These are phyloP conservation scores for Mortierella sp. DNA, from an alignment of 371 early-diverging fungal species.

Conservation along the genomic window DNA sequence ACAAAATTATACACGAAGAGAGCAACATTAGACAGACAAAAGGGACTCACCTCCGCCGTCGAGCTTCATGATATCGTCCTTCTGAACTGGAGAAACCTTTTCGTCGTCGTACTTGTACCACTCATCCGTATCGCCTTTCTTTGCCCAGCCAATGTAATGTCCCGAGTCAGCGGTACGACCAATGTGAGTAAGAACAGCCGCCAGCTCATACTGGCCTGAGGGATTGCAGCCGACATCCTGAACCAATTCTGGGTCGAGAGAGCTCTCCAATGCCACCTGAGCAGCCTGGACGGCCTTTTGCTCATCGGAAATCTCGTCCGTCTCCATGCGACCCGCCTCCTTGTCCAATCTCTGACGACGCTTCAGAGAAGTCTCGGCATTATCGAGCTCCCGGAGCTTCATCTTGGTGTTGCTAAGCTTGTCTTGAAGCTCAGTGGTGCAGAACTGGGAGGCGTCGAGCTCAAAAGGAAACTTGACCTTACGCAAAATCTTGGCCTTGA, in stretches of 20 bases:
- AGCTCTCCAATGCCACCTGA: slow-evolving; percentile 55
- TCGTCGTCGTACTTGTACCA: slow-evolving; percentile 98
- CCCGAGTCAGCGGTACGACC: slow-evolving; percentile 90
- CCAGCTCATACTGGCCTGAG: slow-evolving; percentile 85
- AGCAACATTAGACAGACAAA: background rate
- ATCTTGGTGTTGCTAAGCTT: slow-evolving; percentile 83
- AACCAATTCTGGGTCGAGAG: slow-evolving; percentile 80
- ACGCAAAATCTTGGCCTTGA: slow-evolving; percentile 95
- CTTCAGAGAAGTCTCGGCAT: slow-evolving; percentile 71
- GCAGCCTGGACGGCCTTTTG: slow-evolving; percentile 54
- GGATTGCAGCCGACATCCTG: slow-evolving; percentile 87
- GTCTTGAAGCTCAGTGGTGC: slow-evolving; percentile 86
- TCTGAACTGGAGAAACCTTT: slow-evolving; percentile 86
- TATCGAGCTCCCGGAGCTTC: slow-evolving; percentile 82
- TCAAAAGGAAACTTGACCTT: slow-evolving; percentile 95
- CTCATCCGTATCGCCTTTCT: slow-evolving; percentile 76
- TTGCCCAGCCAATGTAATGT: slow-evolving; percentile 95
- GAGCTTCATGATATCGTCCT: slow-evolving; percentile 91
- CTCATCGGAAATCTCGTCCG: slow-evolving; percentile 53
- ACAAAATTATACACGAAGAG: background rate
- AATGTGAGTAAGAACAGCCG: slow-evolving; percentile 89
- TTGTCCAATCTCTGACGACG: slow-evolving; percentile 62
- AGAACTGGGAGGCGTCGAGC: slow-evolving; percentile 88
- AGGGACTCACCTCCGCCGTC: slow-evolving; percentile 84
- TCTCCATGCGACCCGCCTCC: slow-evolving; percentile 62